Percentiles rank a stretch among this genome's conserved stretches.
phyloP scores from a whole-genome alignment of 768 basidiomycete species.

The Dendrothele bispora region DNA sequence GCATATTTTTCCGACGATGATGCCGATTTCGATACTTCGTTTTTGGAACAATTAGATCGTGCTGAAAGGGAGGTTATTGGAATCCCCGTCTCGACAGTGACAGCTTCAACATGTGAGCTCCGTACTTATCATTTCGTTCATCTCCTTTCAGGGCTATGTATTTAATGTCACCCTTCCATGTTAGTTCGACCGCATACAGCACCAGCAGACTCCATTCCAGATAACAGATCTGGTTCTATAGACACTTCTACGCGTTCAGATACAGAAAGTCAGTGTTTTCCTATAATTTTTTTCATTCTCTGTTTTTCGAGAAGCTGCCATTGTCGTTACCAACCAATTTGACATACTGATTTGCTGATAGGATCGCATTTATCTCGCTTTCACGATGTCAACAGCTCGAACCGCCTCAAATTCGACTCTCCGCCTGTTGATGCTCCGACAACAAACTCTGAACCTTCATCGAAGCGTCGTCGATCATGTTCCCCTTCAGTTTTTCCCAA shows the following conservation, averaged over 20 bases:
- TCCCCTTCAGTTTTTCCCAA: slow-evolving; percentile 11
- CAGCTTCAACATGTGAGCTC: background rate
- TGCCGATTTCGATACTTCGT: background rate
- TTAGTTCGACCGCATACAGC: background rate
- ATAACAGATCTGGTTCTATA: background rate
- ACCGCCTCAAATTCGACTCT: too few relatives aligned
- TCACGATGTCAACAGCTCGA: too few relatives aligned
- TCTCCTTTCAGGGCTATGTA: background rate
- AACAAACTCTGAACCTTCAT: background rate
- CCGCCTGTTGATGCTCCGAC: too few relatives aligned
- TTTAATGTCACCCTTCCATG: background rate
- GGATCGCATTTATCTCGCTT: too few relatives aligned
- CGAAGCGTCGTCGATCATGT: slow-evolving; percentile 5
- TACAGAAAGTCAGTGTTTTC: too few relatives aligned
- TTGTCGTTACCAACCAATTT: background rate
- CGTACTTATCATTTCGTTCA: background rate
- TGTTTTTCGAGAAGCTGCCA: too few relatives aligned
- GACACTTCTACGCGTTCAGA: background rate
- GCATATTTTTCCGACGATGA: background rate
- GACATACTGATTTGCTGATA: too few relatives aligned
- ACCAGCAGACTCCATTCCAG: background rate
- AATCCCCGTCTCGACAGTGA: background rate
- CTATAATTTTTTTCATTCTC: too few relatives aligned
- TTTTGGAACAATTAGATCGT: background rate
- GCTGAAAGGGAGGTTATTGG: slow-evolving; percentile 1